Evolutionary conservation across 805 yeast genomes (phyloP).

Genomic region (Lachancea sp.): DNA sequence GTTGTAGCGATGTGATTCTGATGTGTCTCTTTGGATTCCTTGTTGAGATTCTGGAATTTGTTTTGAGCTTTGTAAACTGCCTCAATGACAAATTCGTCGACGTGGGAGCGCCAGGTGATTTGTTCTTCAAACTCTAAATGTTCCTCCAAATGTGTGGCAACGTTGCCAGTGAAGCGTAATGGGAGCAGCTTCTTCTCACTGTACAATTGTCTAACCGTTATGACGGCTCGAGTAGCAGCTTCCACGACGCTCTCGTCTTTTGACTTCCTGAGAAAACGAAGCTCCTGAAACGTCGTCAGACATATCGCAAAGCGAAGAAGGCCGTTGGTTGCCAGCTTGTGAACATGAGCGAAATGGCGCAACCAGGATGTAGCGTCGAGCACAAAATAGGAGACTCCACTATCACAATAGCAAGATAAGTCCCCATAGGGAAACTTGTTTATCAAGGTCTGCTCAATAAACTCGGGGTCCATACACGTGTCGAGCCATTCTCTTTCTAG

Average conservation of each 20-base stretch:
- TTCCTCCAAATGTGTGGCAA: conserved; percentile 62
- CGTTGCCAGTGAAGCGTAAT: conserved; percentile 61
- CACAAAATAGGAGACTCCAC: conserved; percentile 49
- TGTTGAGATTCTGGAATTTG: conserved; percentile 14
- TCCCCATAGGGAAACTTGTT: conserved; percentile 36
- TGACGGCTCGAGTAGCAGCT: conserved; percentile 75
- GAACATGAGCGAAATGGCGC: conserved; percentile 71
- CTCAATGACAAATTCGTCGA: conserved; percentile 61
- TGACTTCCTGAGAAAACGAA: conserved; percentile 62
- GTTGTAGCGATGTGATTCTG: conserved; percentile 6
- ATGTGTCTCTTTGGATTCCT: conserved; percentile 10
- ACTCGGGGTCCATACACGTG: conserved; percentile 16
- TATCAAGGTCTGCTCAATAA: conserved; percentile 14
- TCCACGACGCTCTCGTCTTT: conserved; percentile 69
- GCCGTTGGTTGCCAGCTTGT: conserved; percentile 56
- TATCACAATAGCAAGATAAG: conserved; percentile 52
- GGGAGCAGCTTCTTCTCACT: conserved; percentile 50
- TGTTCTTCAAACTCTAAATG: conserved; percentile 69
- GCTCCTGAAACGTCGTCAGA: conserved; percentile 69
- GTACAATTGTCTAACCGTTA: conserved; percentile 62
- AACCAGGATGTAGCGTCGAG: conserved; percentile 78
- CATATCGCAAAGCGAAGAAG: conserved; percentile 61
- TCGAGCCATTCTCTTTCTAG: conserved; percentile 18
- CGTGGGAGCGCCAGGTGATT: conserved; percentile 63
- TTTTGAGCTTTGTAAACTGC: conserved; percentile 40